These are phyloP conservation scores for Thelonectria blattea DNA, from an alignment of 2,329 filamentous ascomycete genomes.

Conservation along the genomic window DNA sequence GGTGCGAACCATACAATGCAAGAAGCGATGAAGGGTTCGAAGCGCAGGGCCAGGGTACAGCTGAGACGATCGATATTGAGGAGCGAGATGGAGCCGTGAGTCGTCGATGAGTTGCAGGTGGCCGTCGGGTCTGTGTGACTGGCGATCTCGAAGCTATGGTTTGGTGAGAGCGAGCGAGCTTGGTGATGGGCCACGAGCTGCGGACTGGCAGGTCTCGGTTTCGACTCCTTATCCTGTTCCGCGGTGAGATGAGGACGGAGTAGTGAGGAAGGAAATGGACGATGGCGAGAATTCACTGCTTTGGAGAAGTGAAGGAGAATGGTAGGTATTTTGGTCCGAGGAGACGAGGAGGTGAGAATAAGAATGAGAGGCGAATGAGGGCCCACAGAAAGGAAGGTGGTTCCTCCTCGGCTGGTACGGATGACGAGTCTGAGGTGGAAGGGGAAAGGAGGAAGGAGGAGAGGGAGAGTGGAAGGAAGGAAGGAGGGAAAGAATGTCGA, in stretches of 20 bases:
- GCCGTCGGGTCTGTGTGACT: constrained; percentile 17
- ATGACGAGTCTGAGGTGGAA: neutral
- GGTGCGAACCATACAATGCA: neutral
- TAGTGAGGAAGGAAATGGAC: constrained; percentile 20
- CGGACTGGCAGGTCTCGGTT: constrained; percentile 17
- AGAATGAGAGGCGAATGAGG: constrained; percentile 1
- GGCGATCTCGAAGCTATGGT: constrained; percentile 20
- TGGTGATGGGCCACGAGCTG: constrained; percentile 26
- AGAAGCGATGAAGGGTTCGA: constrained; percentile 1
- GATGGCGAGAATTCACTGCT: constrained; percentile 7
- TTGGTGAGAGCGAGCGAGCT: constrained; percentile 6
- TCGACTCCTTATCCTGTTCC: constrained; percentile 9
- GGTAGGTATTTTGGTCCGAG: neutral
- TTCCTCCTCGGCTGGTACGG: neutral
- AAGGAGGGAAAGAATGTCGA: constrained; percentile 19
- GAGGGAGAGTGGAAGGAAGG: constrained; percentile 20
- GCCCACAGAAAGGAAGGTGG: neutral
- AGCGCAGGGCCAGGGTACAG: neutral
- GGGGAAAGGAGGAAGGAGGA: neutral
- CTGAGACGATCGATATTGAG: constrained; percentile 30
- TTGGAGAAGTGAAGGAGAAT: constrained; percentile 14
- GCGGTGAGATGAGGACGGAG: constrained; percentile 15
- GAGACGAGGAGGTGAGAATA: constrained; percentile 3
- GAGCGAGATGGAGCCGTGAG: constrained; percentile 35
- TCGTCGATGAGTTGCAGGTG: constrained; percentile 21